Conservation (phyloP, 1,284 basidiomycete species). For the Cutaneotrichosporon cavernicola region DNA sequence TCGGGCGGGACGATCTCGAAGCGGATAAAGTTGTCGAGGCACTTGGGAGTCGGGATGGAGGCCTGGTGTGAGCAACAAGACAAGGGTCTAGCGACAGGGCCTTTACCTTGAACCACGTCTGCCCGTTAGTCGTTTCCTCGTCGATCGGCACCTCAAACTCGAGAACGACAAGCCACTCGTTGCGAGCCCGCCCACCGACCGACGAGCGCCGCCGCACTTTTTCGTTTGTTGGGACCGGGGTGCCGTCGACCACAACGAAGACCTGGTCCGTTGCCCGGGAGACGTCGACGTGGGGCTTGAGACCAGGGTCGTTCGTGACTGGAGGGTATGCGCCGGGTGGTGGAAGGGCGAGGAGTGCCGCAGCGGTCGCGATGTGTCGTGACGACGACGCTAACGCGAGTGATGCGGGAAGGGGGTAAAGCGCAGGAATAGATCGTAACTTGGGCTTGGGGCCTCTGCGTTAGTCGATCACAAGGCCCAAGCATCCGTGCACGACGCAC, state of each 20-base stretch:
- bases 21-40: slow-evolving; percentile 44
- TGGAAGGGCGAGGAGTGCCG: slow-evolving; percentile 32
- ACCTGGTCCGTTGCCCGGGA: slow-evolving; percentile 41
- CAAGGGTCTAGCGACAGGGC: too few relatives aligned
- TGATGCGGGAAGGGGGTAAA: slow-evolving; percentile 40
- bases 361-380: slow-evolving; percentile 26
- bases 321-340: slow-evolving; percentile 30
- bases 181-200: slow-evolving; percentile 22
- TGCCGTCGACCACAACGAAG: slow-evolving; percentile 33
- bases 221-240: slow-evolving; percentile 10
- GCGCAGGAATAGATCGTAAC: slow-evolving; percentile 33
- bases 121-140: slow-evolving; percentile 15
- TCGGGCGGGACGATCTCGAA: slow-evolving; percentile 35
- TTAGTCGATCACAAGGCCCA: not conserved
- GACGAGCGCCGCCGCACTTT: slow-evolving; percentile 6
- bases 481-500: slow-evolving; percentile 24
- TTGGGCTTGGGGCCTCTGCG: slow-evolving; percentile 22
- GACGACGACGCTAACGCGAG: slow-evolving; percentile 10
- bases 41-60: slow-evolving; percentile 37
- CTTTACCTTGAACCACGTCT: slow-evolving; percentile 32
- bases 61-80: slow-evolving; percentile 7
- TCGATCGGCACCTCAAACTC: slow-evolving; percentile 39
- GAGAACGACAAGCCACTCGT: slow-evolving; percentile 43
- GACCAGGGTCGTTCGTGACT: slow-evolving; percentile 8
- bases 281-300: slow-evolving; percentile 37